A percentile compares a stretch with the other conserved stretches of the same genome.
phyloP scores from a whole-genome alignment of 352 stramenopile genomes.

The Pythium phragmitis region DNA sequence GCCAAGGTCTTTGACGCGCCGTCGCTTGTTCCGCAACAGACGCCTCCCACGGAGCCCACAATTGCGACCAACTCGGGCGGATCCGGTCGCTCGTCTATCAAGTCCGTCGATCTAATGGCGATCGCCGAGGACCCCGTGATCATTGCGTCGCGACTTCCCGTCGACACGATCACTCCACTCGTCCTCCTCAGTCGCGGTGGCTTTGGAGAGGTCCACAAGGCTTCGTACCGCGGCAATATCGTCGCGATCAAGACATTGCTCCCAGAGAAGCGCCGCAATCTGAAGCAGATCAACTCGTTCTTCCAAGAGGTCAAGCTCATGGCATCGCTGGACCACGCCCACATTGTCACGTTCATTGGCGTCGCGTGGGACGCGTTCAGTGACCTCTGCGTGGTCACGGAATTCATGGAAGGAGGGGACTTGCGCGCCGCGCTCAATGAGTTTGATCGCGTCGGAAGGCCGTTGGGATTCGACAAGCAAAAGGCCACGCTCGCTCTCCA shows the following conservation, averaged over 20 bases:
- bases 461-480: slow-evolving; percentile 34
- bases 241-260: slow-evolving; percentile 60
- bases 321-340: slow-evolving; percentile 33
- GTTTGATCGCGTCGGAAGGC: slow-evolving; percentile 7
- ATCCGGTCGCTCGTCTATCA: background rate
- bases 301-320: slow-evolving; percentile 31
- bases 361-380: slow-evolving; percentile 49
- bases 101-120: background rate
- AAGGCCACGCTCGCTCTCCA: slow-evolving; percentile 54
- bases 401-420: slow-evolving; percentile 35
- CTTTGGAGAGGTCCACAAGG: slow-evolving; percentile 60
- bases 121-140: slow-evolving; percentile 12
- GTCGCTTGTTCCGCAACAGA: background rate
- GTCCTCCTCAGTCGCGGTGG: slow-evolving; percentile 27
- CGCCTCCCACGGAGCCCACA: background rate
- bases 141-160: slow-evolving; percentile 10
- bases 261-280: slow-evolving; percentile 16
- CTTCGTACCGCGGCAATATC: slow-evolving; percentile 29
- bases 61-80: background rate
- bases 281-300: slow-evolving; percentile 19
- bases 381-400: slow-evolving; percentile 40
- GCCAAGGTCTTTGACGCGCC: slow-evolving; percentile 4
- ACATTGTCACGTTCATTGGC: slow-evolving; percentile 46
- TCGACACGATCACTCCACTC: slow-evolving; percentile 18
- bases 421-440: slow-evolving; percentile 12